Evolutionary conservation across 2,329 filamentous ascomycete genomes (phyloP).

Genomic region (Ophiostoma montium): DNA sequence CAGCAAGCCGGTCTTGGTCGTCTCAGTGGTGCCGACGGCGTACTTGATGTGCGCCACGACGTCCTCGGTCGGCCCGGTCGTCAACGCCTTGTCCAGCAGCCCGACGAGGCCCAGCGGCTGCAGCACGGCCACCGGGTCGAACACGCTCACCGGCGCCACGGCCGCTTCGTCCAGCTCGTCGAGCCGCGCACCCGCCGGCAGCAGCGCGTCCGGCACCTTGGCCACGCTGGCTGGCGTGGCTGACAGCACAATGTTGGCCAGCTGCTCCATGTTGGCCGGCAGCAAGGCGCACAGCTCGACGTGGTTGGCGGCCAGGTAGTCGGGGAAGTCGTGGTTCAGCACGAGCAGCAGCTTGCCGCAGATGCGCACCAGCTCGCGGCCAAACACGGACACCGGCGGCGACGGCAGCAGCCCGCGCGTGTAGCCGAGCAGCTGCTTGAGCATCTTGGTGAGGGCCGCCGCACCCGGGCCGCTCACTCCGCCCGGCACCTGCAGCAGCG

Average conservation of each 20-base stretch:
- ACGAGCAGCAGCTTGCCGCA: slow-evolving; percentile 70
- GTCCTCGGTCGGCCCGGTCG: slow-evolving; percentile 53
- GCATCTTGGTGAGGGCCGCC: slow-evolving; percentile 52
- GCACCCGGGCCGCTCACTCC: background rate
- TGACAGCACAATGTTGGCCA: slow-evolving; percentile 77
- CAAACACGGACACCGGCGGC: slow-evolving; percentile 46
- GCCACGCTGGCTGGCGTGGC: slow-evolving; percentile 55
- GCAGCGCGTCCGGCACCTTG: slow-evolving; percentile 55
- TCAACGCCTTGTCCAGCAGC: slow-evolving; percentile 44
- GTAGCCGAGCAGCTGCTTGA: slow-evolving; percentile 58
- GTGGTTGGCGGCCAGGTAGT: slow-evolving; percentile 82
- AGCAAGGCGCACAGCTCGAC: slow-evolving; percentile 68
- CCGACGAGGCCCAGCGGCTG: slow-evolving; percentile 41
- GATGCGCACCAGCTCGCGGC: slow-evolving; percentile 74
- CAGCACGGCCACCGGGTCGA: slow-evolving; percentile 45
- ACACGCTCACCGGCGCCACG: slow-evolving; percentile 49
- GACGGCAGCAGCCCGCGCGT: slow-evolving; percentile 67
- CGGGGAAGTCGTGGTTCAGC: slow-evolving; percentile 85
- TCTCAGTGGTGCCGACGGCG: slow-evolving; percentile 45
- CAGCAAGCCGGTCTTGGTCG: slow-evolving; percentile 35
- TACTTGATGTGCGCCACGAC: slow-evolving; percentile 64
- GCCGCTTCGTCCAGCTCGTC: slow-evolving; percentile 64
- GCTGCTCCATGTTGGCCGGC: slow-evolving; percentile 69
- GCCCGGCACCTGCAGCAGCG: slow-evolving; percentile 49
- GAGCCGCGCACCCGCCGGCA: slow-evolving; percentile 58